Conservation (phyloP, 78 protist species). For the Protostelium mycophagum region DNA sequence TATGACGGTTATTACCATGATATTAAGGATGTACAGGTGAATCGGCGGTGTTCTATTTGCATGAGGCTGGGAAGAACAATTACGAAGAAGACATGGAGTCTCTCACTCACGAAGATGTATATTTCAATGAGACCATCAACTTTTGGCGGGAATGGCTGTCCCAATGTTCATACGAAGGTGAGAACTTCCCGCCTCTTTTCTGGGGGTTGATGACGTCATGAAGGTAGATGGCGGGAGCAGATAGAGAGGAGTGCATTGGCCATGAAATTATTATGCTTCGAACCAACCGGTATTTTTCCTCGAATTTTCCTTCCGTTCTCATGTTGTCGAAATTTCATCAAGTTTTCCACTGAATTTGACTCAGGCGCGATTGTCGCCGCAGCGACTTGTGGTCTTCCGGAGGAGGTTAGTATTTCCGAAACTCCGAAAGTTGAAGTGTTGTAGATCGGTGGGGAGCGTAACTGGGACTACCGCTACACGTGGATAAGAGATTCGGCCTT, state of each 20-base stretch:
- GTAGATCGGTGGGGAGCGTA: conserved; percentile 39
- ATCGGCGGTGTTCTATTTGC: neutral
- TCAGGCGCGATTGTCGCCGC: conserved; percentile 39
- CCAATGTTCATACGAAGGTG: conserved; percentile 25
- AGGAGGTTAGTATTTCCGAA: neutral
- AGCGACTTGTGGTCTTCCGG: conserved; percentile 50
- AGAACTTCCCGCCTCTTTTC: neutral
- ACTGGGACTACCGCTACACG: conserved; percentile 57
- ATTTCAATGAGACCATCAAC: conserved; percentile 12
- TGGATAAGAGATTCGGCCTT: conserved; percentile 56
- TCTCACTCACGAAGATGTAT: neutral
- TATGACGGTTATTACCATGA: too few relatives aligned
- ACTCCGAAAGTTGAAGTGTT: neutral
- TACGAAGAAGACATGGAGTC: neutral
- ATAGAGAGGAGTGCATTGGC: conserved; percentile 49
- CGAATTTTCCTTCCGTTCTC: neutral
- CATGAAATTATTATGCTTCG: conserved; percentile 33
- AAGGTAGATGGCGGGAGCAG: conserved; percentile 56
- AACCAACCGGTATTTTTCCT: conserved; percentile 28
- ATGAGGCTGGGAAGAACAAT: neutral
- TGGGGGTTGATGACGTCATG: neutral
- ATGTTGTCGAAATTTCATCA: neutral
- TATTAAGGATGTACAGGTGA: neutral
- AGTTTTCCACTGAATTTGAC: too few relatives aligned
- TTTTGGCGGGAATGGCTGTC: conserved; percentile 57